A percentile compares a stretch with the other conserved stretches of the same genome.
phyloP scores from a whole-genome alignment of 768 basidiomycete genomes.

The Hericium rajendrae region DNA sequence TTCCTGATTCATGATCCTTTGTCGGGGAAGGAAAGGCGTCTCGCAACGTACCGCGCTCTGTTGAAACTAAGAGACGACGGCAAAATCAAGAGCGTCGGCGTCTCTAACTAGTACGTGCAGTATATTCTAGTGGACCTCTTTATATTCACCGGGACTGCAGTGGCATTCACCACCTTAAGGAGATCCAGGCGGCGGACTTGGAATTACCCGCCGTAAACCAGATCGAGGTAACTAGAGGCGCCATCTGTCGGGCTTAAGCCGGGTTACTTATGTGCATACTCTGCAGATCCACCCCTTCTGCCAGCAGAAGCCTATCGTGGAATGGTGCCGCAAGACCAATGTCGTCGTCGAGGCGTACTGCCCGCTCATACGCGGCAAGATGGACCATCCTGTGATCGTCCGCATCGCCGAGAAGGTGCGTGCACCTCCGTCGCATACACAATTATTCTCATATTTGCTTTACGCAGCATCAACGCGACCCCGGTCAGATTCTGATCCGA shows the following conservation, averaged over 20 bases:
- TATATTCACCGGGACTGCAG: slow-evolving; percentile 26
- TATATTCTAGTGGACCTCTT: background rate
- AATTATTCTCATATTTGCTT: background rate
- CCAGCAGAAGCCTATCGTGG: slow-evolving; percentile 31
- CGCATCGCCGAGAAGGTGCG: slow-evolving; percentile 51
- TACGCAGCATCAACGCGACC: slow-evolving; percentile 44
- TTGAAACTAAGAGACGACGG: slow-evolving; percentile 49
- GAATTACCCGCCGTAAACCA: slow-evolving; percentile 71
- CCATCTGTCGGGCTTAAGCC: background rate
- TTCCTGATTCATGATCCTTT: slow-evolving; percentile 72
- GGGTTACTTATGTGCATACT: background rate
- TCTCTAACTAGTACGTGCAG: slow-evolving; percentile 66
- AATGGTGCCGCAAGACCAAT: slow-evolving; percentile 40
- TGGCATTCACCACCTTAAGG: slow-evolving; percentile 62
- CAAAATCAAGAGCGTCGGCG: slow-evolving; percentile 63
- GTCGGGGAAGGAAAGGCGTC: slow-evolving; percentile 51
- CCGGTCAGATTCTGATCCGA: slow-evolving; percentile 81
- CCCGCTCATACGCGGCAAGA: slow-evolving; percentile 49
- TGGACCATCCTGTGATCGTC: slow-evolving; percentile 41
- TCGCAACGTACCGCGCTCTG: slow-evolving; percentile 64
- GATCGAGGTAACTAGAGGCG: slow-evolving; percentile 47
- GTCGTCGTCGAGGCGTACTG: slow-evolving; percentile 71
- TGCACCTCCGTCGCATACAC: background rate
- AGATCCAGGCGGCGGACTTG: slow-evolving; percentile 53
- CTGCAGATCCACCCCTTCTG: slow-evolving; percentile 68